A percentile compares a stretch with the other conserved stretches of the same genome.
These are phyloP conservation scores for Trichocladium antarcticum DNA, from an alignment of 495 filamentous ascomycete species.

Conservation along the genomic window DNA sequence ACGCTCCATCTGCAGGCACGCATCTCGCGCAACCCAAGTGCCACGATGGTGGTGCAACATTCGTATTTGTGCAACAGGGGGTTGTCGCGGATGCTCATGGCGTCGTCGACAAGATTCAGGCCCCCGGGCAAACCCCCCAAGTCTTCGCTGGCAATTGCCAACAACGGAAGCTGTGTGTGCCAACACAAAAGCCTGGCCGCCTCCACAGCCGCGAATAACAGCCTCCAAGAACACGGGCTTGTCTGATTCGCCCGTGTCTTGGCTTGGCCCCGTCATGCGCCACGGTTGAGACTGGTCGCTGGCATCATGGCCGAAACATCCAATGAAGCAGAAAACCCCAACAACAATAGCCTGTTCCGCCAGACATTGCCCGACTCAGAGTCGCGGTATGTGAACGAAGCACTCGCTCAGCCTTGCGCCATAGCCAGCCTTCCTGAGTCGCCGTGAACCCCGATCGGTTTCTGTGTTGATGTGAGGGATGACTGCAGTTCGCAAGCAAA, in stretches of 20 bases:
- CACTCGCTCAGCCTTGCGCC: not conserved
- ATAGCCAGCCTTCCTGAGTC: not conserved
- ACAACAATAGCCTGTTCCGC: not conserved
- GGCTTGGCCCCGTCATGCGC: not conserved
- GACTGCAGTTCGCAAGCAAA: not conserved
- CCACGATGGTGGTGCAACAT: conserved; percentile 5
- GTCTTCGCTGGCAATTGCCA: not conserved
- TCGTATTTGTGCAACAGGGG: conserved; percentile 11
- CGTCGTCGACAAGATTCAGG: not conserved
- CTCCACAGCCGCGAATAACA: not conserved
- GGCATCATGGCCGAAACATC: not conserved
- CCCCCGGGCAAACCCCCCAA: not conserved
- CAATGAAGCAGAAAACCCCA: not conserved
- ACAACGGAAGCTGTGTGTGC: not conserved
- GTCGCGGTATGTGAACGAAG: not conserved
- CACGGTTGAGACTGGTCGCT: not conserved
- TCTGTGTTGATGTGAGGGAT: not conserved
- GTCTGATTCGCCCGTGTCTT: not conserved
- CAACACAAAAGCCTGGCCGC: not conserved
- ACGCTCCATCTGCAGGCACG: conserved; percentile 4
- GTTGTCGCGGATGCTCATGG: not conserved
- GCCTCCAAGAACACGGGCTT: not conserved
- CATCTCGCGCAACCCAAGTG: conserved; percentile 1
- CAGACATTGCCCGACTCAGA: not conserved
- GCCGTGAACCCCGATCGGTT: too few species aligned